Conservation (phyloP, 805 yeast genomes). For the Wickerhamiella australiensis region DNA sequence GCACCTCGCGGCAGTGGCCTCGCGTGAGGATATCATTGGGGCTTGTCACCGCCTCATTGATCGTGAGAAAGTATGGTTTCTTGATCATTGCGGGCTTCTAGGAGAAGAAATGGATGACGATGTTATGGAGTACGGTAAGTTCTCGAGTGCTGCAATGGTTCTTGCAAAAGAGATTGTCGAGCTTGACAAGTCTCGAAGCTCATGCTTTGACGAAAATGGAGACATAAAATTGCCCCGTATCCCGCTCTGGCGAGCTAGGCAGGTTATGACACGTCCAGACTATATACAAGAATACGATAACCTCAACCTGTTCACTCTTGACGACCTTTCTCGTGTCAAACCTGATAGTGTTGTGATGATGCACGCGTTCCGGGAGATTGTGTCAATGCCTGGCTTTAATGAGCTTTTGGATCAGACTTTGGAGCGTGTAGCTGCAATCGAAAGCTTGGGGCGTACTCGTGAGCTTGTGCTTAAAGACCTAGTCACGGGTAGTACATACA, state of each 20-base stretch:
- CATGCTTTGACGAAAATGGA: slow-evolving; percentile 13
- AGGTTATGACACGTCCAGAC: slow-evolving; percentile 75
- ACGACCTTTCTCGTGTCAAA: slow-evolving; percentile 53
- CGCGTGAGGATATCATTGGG: slow-evolving; percentile 28
- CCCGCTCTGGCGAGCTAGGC: slow-evolving; percentile 75
- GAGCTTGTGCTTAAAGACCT: slow-evolving; percentile 65
- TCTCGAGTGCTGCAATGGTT: slow-evolving; percentile 60
- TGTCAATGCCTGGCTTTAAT: slow-evolving; percentile 57
- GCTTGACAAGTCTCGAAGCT: slow-evolving; percentile 38
- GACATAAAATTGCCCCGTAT: slow-evolving; percentile 55
- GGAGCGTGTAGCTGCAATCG: slow-evolving; percentile 61
- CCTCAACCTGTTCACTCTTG: slow-evolving; percentile 67
- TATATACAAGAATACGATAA: slow-evolving; percentile 65
- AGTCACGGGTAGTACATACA: slow-evolving; percentile 23
- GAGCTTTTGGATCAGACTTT: slow-evolving; percentile 51
- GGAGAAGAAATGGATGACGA: slow-evolving; percentile 80
- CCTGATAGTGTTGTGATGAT: slow-evolving; percentile 84
- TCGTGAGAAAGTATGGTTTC: slow-evolving; percentile 72
- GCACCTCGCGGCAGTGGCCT: slow-evolving; percentile 52
- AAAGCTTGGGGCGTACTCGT: slow-evolving; percentile 63
- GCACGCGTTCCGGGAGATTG: slow-evolving; percentile 76
- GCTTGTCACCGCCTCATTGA: slow-evolving; percentile 66
- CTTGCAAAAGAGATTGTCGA: slow-evolving; percentile 58
- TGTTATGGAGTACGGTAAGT: slow-evolving; percentile 74
- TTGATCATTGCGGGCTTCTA: slow-evolving; percentile 67